These are phyloP conservation scores for Rhizopogon vulgaris DNA, from an alignment of 768 basidiomycete species.

Conservation along the genomic window DNA sequence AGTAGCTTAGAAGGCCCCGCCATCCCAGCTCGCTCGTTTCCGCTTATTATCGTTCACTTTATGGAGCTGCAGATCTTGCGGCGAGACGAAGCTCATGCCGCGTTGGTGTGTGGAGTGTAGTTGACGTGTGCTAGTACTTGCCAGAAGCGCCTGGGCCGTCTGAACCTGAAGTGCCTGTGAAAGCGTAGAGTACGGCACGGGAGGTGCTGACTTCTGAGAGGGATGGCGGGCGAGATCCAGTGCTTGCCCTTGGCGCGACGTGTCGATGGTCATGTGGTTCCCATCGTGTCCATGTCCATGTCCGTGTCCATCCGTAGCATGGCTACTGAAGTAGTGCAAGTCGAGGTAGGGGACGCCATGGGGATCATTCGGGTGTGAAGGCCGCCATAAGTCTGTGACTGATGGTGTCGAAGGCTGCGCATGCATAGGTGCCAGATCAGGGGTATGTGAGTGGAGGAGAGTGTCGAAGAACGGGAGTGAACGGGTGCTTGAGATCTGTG, in stretches of 20 bases:
- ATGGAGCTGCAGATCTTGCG: constrained; percentile 44
- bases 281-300: constrained; percentile 12
- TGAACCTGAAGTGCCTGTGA: constrained; percentile 27
- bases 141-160: constrained; percentile 25
- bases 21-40: constrained; percentile 56
- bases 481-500: constrained; percentile 31
- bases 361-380: constrained; percentile 22
- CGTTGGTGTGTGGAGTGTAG: constrained; percentile 35
- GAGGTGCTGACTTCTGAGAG: constrained; percentile 23
- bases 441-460: constrained; percentile 15
- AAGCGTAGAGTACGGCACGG: constrained; percentile 18
- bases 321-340: constrained; percentile 56
- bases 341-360: constrained; percentile 66
- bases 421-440: constrained; percentile 18
- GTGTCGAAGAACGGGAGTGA: constrained; percentile 26
- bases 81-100: constrained; percentile 47
- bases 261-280: constrained; percentile 15
- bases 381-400: constrained; percentile 24
- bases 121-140: constrained; percentile 9
- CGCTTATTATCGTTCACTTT: constrained; percentile 47
- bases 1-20: constrained; percentile 25
- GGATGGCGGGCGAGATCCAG: constrained; percentile 41
- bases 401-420: constrained; percentile 9
- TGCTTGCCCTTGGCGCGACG: constrained; percentile 39
- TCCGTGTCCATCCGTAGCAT: constrained; percentile 19